These are phyloP conservation scores for Alternaria ethzedia DNA, from an alignment of 2,329 filamentous ascomycete species.

Conservation along the genomic window DNA sequence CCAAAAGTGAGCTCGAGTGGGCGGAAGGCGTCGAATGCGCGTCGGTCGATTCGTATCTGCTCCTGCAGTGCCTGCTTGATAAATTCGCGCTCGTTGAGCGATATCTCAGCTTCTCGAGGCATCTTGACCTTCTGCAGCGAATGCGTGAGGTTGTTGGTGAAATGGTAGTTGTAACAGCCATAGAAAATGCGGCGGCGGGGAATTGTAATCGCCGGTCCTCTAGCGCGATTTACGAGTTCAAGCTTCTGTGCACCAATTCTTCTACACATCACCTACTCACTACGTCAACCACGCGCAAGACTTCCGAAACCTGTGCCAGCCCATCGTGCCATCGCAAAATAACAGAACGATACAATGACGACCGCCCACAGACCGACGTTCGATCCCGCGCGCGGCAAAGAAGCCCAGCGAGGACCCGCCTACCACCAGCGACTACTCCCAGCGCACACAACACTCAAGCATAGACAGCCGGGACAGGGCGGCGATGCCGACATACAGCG, in stretches of 20 bases:
- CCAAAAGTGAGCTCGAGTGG: conserved; percentile 80
- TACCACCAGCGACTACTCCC: conserved; percentile 96
- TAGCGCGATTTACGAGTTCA: conserved; percentile 21
- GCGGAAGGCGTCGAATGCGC: conserved; percentile 80
- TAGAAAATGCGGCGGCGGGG: conserved; percentile 35
- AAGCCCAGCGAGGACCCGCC: conserved; percentile 88
- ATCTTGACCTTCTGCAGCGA: conserved; percentile 58
- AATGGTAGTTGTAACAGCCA: conserved; percentile 10
- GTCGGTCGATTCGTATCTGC: conserved; percentile 82
- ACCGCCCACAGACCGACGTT: conserved; percentile 86
- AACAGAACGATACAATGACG: conserved; percentile 48
- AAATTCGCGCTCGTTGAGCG: conserved; percentile 86
- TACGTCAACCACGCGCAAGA: conserved; percentile 29
- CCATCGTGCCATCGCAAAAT: background rate
- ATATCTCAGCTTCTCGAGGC: conserved; percentile 92
- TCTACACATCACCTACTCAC: conserved; percentile 10
- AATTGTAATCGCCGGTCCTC: conserved; percentile 20
- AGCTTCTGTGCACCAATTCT: conserved; percentile 7
- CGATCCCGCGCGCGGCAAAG: conserved; percentile 94
- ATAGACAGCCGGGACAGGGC: conserved; percentile 84
- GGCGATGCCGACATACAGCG: conserved; percentile 76
- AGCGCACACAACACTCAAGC: conserved; percentile 89
- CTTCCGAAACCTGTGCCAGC: conserved; percentile 34
- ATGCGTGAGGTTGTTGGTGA: conserved; percentile 9
- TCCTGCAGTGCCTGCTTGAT: conserved; percentile 82